Conservation (phyloP, 2,329 filamentous ascomycete genomes). For the Sporothrix phasma region DNA sequence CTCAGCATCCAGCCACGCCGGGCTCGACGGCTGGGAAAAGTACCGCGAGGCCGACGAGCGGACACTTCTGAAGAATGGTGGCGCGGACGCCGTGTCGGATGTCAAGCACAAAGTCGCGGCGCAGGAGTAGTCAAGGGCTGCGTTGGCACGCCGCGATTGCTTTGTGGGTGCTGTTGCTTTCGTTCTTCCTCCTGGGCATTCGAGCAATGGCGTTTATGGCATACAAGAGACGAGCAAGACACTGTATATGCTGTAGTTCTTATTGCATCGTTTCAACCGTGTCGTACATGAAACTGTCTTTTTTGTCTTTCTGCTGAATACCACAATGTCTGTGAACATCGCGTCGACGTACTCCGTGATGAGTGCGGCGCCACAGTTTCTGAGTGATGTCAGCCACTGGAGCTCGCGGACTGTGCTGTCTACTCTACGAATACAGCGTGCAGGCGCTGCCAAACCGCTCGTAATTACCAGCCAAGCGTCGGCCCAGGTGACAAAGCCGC, state of each 20-base stretch:
- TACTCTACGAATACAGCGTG: not conserved
- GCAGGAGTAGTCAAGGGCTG: not conserved
- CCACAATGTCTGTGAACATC: no score
- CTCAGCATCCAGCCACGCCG: slow-evolving; percentile 88
- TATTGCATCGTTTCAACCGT: no score
- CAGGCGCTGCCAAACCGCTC: slow-evolving; percentile 5
- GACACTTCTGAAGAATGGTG: slow-evolving; percentile 74
- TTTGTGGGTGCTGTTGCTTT: not conserved
- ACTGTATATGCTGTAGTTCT: no score
- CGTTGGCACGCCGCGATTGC: no score
- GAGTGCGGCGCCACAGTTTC: no score
- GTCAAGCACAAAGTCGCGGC: slow-evolving; percentile 25
- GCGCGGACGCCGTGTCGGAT: slow-evolving; percentile 61
- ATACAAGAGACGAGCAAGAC: not conserved
- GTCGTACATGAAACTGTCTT: no score
- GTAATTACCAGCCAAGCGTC: slow-evolving; percentile 10
- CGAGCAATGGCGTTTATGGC: not conserved
- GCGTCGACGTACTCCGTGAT: no score
- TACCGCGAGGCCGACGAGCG: slow-evolving; percentile 84
- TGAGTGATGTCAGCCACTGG: no score
- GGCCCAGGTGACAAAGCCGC: not conserved
- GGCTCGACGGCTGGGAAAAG: slow-evolving; percentile 72
- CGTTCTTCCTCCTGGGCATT: not conserved
- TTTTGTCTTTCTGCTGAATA: no score
- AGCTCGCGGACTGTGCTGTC: no score